Evolutionary conservation across 805 yeast species (phyloP).

Genomic region (Wickerhamiella nectarea): DNA sequence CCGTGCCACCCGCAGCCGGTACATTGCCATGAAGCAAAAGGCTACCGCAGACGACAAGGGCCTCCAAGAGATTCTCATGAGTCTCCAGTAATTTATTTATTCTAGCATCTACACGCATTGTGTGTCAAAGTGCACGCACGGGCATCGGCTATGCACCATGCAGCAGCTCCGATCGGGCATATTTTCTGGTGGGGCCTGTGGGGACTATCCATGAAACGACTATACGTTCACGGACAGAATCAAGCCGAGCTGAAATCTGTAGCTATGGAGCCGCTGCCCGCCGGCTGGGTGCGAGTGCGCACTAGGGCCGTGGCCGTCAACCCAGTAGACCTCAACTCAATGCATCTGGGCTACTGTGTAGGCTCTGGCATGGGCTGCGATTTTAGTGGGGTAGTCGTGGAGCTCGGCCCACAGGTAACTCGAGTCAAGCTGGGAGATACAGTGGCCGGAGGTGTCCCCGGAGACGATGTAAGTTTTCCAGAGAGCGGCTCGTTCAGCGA

Average conservation of each 20-base stretch:
- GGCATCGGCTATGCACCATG: no score
- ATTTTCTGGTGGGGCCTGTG: no score
- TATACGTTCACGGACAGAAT: not conserved
- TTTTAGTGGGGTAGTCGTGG: conserved; percentile 42
- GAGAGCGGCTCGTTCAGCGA: conserved; percentile 48
- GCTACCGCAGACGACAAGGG: conserved; percentile 84
- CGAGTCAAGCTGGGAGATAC: conserved; percentile 22
- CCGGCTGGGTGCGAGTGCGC: conserved; percentile 33
- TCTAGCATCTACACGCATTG: not conserved
- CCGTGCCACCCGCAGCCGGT: conserved; percentile 65
- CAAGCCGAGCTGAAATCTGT: not conserved
- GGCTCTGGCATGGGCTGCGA: conserved; percentile 49
- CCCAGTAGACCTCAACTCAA: conserved; percentile 61
- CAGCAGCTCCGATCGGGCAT: no score
- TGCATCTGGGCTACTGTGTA: conserved; percentile 29
- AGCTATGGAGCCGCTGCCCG: not conserved
- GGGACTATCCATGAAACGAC: not conserved
- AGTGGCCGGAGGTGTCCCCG: conserved; percentile 43
- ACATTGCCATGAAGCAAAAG: conserved; percentile 82
- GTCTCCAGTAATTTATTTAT: not conserved
- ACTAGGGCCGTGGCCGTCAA: conserved; percentile 45
- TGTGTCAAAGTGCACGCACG: no score
- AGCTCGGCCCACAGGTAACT: conserved; percentile 36
- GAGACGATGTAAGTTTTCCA: conserved; percentile 29
- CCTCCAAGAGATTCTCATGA: conserved; percentile 83